A percentile compares a stretch with the other conserved stretches of the same genome.
Conservation (phyloP, 2,329 filamentous ascomycete species). For the Fusarium concolor region DNA sequence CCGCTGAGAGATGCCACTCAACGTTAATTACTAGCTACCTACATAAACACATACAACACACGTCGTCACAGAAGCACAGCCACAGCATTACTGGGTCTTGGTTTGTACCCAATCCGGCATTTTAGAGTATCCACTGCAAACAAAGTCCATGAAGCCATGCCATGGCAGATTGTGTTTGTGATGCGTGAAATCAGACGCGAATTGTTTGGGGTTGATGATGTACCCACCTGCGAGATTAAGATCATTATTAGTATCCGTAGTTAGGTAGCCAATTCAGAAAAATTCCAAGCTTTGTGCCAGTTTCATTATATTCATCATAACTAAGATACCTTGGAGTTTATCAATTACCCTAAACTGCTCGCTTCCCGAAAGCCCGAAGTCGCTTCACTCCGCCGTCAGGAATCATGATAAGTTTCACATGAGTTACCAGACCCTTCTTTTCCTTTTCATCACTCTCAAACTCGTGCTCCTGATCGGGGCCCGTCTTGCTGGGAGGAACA, state of each 20-base stretch:
- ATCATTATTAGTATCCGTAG: neutral
- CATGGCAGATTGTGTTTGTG: constrained; percentile 1
- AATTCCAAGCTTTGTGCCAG: neutral
- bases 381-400: constrained; percentile 94
- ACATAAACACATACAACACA: constrained; percentile 8
- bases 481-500: constrained; percentile 73
- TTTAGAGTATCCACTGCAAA: neutral
- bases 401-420: constrained; percentile 91
- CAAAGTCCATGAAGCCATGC: neutral
- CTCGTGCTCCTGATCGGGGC: constrained; percentile 78
- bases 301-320: constrained; percentile 11
- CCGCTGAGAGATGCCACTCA: constrained; percentile 13
- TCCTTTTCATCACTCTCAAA: constrained; percentile 68
- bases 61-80: constrained; percentile 28
- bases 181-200: constrained; percentile 24
- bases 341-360: constrained; percentile 40
- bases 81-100: constrained; percentile 35
- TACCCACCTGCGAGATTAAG: constrained; percentile 7
- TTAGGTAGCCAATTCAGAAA: neutral
- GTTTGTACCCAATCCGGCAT: constrained; percentile 15
- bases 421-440: constrained; percentile 73
- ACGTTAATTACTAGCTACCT: neutral
- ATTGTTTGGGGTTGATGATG: constrained; percentile 37
- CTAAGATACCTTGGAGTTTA: neutral
- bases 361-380: constrained; percentile 65